A percentile compares a stretch with the other conserved stretches of the same genome.
These are phyloP conservation scores for Gastroboletus turbinatus DNA, from an alignment of 1,284 basidiomycete genomes.

Conservation along the genomic window DNA sequence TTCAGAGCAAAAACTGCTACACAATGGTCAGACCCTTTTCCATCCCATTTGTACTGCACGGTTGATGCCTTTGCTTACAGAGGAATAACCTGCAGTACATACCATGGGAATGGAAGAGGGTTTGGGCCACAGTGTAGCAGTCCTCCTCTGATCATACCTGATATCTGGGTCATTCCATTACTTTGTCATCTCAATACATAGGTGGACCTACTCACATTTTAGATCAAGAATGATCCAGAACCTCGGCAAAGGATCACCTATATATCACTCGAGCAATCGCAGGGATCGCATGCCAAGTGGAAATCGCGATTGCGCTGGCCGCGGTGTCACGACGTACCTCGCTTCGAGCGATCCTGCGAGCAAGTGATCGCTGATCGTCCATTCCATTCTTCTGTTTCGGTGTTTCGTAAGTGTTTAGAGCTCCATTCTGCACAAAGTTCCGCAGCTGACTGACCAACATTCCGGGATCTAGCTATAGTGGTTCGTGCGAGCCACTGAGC, in stretches of 20 bases:
- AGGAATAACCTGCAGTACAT: conserved; percentile 25
- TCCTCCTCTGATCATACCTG: conserved; percentile 4
- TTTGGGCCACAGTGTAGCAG: conserved; percentile 23
- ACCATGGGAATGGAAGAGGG: conserved; percentile 35
- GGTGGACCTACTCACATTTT: conserved; percentile 3
- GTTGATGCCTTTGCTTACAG: conserved; percentile 22
- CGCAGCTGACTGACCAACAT: not conserved
- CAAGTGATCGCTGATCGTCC: not conserved
- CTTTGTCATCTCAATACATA: not conserved
- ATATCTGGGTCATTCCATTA: not conserved
- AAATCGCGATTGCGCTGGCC: not conserved
- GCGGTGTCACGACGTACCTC: not conserved
- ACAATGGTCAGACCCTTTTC: conserved; percentile 30
- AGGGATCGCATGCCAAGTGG: not conserved
- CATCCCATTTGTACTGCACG: conserved; percentile 30
- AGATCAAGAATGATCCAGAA: not conserved
- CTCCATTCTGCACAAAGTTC: not conserved
- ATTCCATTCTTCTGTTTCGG: not conserved
- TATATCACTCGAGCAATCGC: not conserved
- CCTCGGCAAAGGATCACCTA: not conserved
- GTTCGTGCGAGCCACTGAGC: not conserved
- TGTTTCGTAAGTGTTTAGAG: conserved; percentile 1
- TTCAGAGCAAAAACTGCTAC: conserved; percentile 23
- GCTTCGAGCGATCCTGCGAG: not conserved
- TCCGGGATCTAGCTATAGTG: not conserved